Evolutionary conservation across 73 alveolate genomes (phyloP).

Genomic region (Paramecium primaurelia): DNA sequence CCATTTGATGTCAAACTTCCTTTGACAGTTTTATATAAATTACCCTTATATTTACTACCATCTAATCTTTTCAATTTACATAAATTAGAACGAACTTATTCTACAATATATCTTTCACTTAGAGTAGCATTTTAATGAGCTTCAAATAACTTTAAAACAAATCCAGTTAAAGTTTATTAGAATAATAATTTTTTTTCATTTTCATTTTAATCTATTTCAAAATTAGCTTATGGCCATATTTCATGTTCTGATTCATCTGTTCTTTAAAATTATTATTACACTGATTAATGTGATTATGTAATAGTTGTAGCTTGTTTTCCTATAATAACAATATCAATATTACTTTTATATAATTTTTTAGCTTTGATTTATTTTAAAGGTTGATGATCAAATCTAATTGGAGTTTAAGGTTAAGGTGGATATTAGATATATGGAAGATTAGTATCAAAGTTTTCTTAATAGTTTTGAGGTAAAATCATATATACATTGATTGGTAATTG

Average conservation of each 20-base stretch:
- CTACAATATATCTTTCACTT: constrained; percentile 14
- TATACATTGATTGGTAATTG: not conserved
- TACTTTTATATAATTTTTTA: not conserved
- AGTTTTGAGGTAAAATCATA: not conserved
- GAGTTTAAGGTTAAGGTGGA: not conserved
- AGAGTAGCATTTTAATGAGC: not conserved
- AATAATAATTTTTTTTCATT: not conserved
- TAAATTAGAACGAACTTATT: not conserved
- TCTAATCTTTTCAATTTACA: not conserved
- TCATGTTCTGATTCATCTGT: not conserved
- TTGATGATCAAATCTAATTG: not conserved
- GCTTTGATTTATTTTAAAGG: not conserved
- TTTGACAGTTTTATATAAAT: not conserved
- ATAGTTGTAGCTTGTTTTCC: not conserved
- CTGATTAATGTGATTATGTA: not conserved
- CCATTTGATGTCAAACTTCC: constrained; percentile 45
- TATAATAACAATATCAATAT: not conserved
- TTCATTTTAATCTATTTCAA: not conserved
- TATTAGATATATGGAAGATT: not conserved
- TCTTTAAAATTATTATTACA: not conserved
- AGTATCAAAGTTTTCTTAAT: not conserved
- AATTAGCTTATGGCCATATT: not conserved
- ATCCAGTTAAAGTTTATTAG: constrained; percentile 3
- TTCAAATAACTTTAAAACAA: not conserved
- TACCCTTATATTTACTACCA: constrained; percentile 25